Evolutionary conservation across 805 yeast genomes (phyloP).

Genomic region (Candida ascalaphidarum): DNA sequence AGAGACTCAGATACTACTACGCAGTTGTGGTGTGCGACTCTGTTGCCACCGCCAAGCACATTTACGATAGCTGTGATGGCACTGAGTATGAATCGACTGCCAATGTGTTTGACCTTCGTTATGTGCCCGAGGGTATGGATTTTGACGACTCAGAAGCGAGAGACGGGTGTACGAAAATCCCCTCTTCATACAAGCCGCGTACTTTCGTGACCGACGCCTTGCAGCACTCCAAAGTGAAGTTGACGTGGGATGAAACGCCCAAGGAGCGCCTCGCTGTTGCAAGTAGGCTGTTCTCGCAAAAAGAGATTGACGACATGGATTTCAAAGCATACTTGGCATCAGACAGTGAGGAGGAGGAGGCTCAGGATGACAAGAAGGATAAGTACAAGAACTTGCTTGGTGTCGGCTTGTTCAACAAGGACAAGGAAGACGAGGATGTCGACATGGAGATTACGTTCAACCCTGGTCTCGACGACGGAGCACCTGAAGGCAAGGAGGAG

Average conservation of each 20-base stretch:
- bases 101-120: conserved; percentile 85
- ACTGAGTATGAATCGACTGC: conserved; percentile 95
- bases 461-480: conserved; percentile 61
- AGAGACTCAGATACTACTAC: conserved; percentile 85
- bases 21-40: conserved; percentile 84
- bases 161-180: conserved; percentile 66
- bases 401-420: conserved; percentile 23
- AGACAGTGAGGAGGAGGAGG: conserved; percentile 5
- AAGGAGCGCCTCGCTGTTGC: conserved; percentile 74
- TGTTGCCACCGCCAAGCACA: conserved; percentile 57
- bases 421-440: conserved; percentile 52
- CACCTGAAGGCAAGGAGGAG: conserved; percentile 19
- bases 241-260: conserved; percentile 99
- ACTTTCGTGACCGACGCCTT: conserved; percentile 89
- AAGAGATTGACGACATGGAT: conserved; percentile 86
- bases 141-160: conserved; percentile 67
- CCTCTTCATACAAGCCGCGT: conserved; percentile 71
- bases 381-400: conserved; percentile 58
- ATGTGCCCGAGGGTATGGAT: conserved; percentile 87
- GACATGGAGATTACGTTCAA: conserved; percentile 96
- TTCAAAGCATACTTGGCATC: conserved; percentile 87
- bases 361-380: conserved; percentile 25
- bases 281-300: conserved; percentile 74
- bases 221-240: conserved; percentile 90
- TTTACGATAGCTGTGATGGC: conserved; percentile 87